Evolutionary conservation across 2,329 filamentous ascomycete species (phyloP), one percentile per base, ranked within the genome.

Genomic region (Metarhizium guizhouense): DNA sequence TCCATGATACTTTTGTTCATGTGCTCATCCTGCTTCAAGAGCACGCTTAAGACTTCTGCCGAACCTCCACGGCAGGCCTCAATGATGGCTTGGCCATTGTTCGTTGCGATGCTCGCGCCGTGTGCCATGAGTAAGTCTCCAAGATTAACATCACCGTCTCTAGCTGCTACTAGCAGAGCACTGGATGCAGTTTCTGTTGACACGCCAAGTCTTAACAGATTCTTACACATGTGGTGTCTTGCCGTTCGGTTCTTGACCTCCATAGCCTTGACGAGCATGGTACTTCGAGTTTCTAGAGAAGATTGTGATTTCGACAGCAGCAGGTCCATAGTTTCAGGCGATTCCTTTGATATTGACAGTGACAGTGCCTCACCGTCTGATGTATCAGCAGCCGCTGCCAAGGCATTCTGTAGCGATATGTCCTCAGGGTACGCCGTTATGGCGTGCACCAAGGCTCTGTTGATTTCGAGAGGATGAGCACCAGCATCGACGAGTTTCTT

Each of bases 51-150:
- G 5, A 83, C 75, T 4, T 76, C 74, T 0, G 73, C 65, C 0
- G 76, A 74, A 0, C 80, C 81, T 0, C 75, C 74, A 2, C 76
- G 72, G 36, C 78, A 81, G 0, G 81, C 79, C 59, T 80, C 76
- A 1, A 83, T 70, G 8, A 84, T 71, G 2, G 79, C 77, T 55
- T 81, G 76, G 5, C 80, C 79, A 30, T 77, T 74, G 10, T 75
- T 75, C 48, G 76, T 74, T 3, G 79, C 74, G 3, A 78, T 72
- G 48, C 70, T 77, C 1, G 78, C 81, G 1, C 80, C 80, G 50
- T 81, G 71, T 8, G 73, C 67, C 52, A 83, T 73, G 7, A 84
- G 70, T 2, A 81, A 65, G 34, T 73, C 72, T 16, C 78, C 77
- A 1, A 83, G 73, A 7, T 71, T 67, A 8, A 81, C 57, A 58